Conservation (phyloP, 148 eudicot species). For the Camellia japonica region DNA sequence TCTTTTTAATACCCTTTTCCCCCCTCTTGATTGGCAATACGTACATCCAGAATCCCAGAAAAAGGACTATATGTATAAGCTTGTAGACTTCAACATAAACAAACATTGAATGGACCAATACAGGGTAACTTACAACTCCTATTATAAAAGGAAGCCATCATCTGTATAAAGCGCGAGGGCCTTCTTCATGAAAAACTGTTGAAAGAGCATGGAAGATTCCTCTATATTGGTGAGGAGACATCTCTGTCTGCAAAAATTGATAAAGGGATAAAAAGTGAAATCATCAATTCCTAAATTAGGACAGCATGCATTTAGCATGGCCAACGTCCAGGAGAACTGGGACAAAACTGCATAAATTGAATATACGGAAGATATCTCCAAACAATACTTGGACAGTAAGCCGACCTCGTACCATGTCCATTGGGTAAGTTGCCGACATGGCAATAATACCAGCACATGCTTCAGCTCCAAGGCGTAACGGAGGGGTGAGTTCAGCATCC, state of each 20-base stretch:
- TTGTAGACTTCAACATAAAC: neutral
- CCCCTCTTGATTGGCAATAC: neutral
- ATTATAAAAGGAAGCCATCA: conserved; percentile 98
- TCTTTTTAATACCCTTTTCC: too few species aligned
- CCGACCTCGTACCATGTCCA: conserved; percentile 95
- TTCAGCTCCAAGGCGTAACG: conserved; percentile 91
- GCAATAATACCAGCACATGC: conserved; percentile 96
- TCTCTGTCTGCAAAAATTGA: conserved; percentile 56
- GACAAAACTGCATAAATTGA: neutral
- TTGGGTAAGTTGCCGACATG: conserved; percentile 95
- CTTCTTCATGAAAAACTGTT: conserved; percentile 75
- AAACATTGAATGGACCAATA: neutral
- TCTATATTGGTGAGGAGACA: conserved; percentile 75
- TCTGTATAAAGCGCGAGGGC: conserved; percentile 75
- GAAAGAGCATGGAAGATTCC: conserved; percentile 80
- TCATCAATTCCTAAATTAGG: neutral
- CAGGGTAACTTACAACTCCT: conserved; percentile 71
- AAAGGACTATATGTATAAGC: neutral
- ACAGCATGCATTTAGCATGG: neutral
- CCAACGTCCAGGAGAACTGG: too few species aligned
- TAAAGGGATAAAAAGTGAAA: neutral
- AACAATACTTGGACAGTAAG: conserved; percentile 80
- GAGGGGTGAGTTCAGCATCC: conserved; percentile 80
- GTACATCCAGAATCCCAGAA: neutral
- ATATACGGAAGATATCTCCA: neutral